phyloP scores from a whole-genome alignment of 148 eudicot species.

The Diospyros kaki region DNA sequence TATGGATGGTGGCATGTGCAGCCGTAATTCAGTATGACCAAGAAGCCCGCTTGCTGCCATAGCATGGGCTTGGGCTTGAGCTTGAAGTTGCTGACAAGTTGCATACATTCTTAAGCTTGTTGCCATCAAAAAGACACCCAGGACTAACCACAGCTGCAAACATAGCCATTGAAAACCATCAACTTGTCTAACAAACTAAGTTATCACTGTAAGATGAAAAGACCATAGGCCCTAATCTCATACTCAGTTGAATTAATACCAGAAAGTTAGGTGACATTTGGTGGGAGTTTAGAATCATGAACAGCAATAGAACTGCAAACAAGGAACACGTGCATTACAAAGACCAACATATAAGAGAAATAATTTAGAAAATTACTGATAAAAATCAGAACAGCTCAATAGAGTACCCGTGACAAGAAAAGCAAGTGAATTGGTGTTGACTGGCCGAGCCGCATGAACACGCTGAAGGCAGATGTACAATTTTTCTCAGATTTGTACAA shows the following conservation, averaged over 20 bases:
- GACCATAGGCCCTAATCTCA: background rate
- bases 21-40: conserved; percentile 83
- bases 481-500: conserved; percentile 2
- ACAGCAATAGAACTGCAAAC: conserved; percentile 81
- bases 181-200: conserved; percentile 8
- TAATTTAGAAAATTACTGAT: background rate
- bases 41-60: conserved; percentile 94
- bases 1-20: conserved; percentile 89
- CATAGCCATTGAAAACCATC: background rate
- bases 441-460: conserved; percentile 74
- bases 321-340: background rate
- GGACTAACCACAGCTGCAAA: conserved; percentile 86
- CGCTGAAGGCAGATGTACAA: conserved; percentile 43
- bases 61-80: conserved; percentile 96
- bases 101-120: conserved; percentile 93
- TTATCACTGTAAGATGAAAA: background rate
- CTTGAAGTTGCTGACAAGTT: conserved; percentile 97
- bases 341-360: background rate
- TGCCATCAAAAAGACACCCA: conserved; percentile 92
- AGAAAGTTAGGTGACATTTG: conserved; percentile 93
- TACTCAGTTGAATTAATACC: conserved; percentile 36
- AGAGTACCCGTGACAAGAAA: conserved; percentile 83
- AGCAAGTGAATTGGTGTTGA: conserved; percentile 80
- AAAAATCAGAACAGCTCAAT: background rate
- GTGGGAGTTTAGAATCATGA: conserved; percentile 83